Base-by-base conservation (phyloP, 1,284 basidiomycete species). In the Calocybe gambosa region DNA sequence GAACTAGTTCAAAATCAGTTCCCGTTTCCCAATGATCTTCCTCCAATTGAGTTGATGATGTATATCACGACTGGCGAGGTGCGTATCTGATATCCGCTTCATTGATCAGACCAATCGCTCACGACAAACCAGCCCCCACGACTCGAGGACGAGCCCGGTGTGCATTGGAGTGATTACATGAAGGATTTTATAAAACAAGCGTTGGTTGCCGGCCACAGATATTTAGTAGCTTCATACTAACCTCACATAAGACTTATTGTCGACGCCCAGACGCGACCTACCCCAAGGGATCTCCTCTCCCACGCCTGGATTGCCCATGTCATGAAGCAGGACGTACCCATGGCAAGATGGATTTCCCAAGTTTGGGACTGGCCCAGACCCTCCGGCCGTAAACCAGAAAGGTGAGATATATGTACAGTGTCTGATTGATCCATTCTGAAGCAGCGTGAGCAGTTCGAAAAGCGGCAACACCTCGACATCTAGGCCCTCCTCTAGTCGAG, bases 1-100 rank as follows among this genome's bases (percentile, higher is more conserved):
- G 95, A 99, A 67, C 80, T 99, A 18, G 89, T 94, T 0, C 85
- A 92, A 63, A 94, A 97, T 60, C 84, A 88, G 13, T 97, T 95
- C 74, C 96, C 96, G 1, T 98, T 97, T 71, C 91, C 94, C 1
- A 85, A 81, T 39, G 93, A 97, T 58, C 75, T 93, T 35, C 87
- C 90, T 3, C 85, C 93, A 12, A 94, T 99, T 62, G 95, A 99
- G 61, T 73, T 99, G 42, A 81, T 99, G 67, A 87, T 90, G 65
- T 86, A 93, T 61, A 94, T 98, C 56, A 88, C 93, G 18, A 80
- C 82, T 45, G 79, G 81, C 54, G 84, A 88, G 69, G 86, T 85
- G 53, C 42, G 74, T 68, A 28, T 42, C 10, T 44, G 18, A 16
- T 43, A 31, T 44, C 36, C 3, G 42, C 15, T 45, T 42, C 18